These are phyloP conservation scores for Madurella fahalii DNA, from an alignment of 2,329 filamentous ascomycete genomes.

Conservation along the genomic window DNA sequence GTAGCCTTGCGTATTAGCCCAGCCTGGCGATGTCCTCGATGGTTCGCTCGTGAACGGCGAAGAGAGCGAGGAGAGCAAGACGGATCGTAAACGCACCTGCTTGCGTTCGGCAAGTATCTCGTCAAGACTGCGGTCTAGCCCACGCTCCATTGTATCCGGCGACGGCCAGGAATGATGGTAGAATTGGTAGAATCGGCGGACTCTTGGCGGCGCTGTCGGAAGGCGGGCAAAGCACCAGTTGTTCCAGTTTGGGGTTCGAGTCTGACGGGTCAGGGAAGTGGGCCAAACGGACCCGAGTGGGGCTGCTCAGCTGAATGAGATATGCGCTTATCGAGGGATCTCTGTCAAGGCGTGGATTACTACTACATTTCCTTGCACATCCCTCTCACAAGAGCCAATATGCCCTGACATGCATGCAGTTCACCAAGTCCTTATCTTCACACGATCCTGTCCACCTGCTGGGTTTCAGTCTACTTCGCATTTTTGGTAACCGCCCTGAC, in stretches of 20 bases:
- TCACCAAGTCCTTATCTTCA: background rate
- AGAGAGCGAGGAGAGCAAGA: background rate
- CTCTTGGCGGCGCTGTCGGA: background rate
- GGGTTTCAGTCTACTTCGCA: constrained; percentile 28
- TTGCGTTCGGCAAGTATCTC: constrained; percentile 51
- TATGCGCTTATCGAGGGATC: background rate
- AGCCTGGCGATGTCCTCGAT: background rate
- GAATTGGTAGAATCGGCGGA: background rate
- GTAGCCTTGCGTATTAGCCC: constrained; percentile 11
- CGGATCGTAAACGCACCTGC: constrained; percentile 27
- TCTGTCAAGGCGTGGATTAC: background rate
- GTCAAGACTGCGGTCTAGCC: constrained; percentile 52
- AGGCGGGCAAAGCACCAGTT: background rate
- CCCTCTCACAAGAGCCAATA: too few species aligned
- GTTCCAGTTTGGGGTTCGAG: background rate
- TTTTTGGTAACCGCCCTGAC: constrained; percentile 27
- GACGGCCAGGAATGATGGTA: background rate
- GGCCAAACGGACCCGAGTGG: too few species aligned
- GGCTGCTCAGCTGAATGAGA: background rate
- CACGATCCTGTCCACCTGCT: constrained; percentile 4
- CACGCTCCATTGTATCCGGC: constrained; percentile 42
- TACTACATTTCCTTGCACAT: background rate
- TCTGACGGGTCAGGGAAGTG: too few species aligned
- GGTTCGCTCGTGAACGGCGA: background rate
- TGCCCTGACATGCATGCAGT: too few species aligned